phyloP scores from a whole-genome alignment of 768 basidiomycete species.

The Tylopilus vinaceipallidus region DNA sequence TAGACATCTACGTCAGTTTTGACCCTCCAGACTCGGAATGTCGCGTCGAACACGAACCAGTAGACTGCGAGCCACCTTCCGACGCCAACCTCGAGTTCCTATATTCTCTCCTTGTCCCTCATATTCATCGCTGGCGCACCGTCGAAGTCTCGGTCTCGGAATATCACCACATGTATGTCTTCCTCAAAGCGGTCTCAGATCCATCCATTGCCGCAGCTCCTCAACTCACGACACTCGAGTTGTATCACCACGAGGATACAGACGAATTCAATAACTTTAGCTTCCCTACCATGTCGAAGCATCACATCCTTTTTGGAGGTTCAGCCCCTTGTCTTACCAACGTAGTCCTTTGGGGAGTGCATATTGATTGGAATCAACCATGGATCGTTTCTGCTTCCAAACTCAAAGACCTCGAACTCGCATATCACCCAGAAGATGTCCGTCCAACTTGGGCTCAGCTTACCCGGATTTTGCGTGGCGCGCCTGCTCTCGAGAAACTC shows the following conservation, averaged over 20 bases:
- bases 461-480: constrained; percentile 46
- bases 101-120: constrained; percentile 45
- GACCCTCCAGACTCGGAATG: constrained; percentile 28
- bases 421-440: constrained; percentile 61
- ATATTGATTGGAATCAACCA: constrained; percentile 60
- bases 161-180: constrained; percentile 46
- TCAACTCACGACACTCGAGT: constrained; percentile 48
- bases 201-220: constrained; percentile 44
- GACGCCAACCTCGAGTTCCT: constrained; percentile 25
- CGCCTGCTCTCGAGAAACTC: constrained; percentile 53
- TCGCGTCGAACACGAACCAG: constrained; percentile 22
- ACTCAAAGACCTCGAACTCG: constrained; percentile 54
- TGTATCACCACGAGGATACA: constrained; percentile 55
- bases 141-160: constrained; percentile 46
- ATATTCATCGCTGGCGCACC: constrained; percentile 51
- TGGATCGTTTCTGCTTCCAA: constrained; percentile 24
- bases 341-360: constrained; percentile 64
- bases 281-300: constrained; percentile 26
- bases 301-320: constrained; percentile 53
- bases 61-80: constrained; percentile 19
- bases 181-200: constrained; percentile 43
- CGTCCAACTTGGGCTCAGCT: constrained; percentile 60
- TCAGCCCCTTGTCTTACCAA: constrained; percentile 49
- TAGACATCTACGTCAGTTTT: constrained; percentile 52
- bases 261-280: constrained; percentile 30